Percentiles rank a stretch among this genome's conserved stretches.
These are phyloP conservation scores for Kluyveromyces siamensis DNA, from an alignment of 805 yeast species.

Conservation along the genomic window DNA sequence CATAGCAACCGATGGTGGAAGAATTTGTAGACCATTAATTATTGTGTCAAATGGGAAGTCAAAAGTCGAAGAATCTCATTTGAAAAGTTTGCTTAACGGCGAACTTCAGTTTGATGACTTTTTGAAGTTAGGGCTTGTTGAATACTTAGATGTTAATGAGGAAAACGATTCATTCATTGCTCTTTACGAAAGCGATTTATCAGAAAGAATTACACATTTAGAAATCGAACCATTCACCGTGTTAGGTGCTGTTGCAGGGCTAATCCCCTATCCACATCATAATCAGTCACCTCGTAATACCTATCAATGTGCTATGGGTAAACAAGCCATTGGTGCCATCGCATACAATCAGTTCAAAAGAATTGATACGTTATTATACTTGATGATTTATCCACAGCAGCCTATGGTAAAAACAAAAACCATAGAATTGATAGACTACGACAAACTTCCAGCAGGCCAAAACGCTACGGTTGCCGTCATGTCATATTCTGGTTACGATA, in stretches of 20 bases:
- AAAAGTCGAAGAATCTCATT: conserved; percentile 63
- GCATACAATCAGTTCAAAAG: conserved; percentile 94
- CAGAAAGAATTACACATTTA: conserved; percentile 63
- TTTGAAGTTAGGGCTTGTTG: conserved; percentile 76
- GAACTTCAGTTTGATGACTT: conserved; percentile 87
- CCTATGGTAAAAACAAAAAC: conserved; percentile 99
- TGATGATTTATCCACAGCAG: conserved; percentile 98
- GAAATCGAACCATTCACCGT: conserved; percentile 98
- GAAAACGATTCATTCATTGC: conserved; percentile 94
- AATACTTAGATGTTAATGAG: conserved; percentile 93
- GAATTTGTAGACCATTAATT: conserved; percentile 94
- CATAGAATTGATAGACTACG: conserved; percentile 89
- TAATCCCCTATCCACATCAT: conserved; percentile 99
- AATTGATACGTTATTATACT: conserved; percentile 84
- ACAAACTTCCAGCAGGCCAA: conserved; percentile 96
- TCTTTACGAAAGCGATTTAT: conserved; percentile 62
- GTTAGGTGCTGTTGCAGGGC: conserved; percentile 95
- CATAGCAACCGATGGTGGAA: conserved; percentile 97
- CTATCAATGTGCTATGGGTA: conserved; percentile 99
- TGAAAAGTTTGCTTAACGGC: conserved; percentile 53
- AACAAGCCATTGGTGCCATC: conserved; percentile 99
- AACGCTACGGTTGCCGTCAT: conserved; percentile 98
- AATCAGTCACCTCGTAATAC: conserved; percentile 99
- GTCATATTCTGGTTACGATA: conserved; percentile 99
- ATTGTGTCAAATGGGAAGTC: conserved; percentile 70